A percentile compares a stretch with the other conserved stretches of the same genome.
phyloP scores from a whole-genome alignment of 805 yeast species.

The Kuraishia capsulata region DNA sequence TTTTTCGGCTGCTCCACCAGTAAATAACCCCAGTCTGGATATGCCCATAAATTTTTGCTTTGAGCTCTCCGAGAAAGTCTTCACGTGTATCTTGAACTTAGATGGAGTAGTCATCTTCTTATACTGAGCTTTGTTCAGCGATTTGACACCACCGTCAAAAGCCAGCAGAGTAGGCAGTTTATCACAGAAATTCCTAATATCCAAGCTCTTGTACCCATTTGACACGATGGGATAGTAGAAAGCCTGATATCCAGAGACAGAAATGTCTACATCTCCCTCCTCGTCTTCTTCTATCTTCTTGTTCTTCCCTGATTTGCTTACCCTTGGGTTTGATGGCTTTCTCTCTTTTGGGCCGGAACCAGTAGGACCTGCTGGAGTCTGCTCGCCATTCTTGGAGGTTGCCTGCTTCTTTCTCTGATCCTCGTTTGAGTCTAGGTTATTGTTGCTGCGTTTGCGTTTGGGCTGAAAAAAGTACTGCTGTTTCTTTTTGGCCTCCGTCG shows the following conservation, averaged over 20 bases:
- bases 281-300: conserved; percentile 22
- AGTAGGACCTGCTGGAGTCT: neutral
- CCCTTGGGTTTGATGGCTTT: conserved; percentile 4
- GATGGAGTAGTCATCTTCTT: conserved; percentile 8
- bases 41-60: conserved; percentile 60
- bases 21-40: conserved; percentile 55
- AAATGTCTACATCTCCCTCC: conserved; percentile 35
- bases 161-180: conserved; percentile 15
- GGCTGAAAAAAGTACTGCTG: conserved; percentile 27
- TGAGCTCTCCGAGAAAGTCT: conserved; percentile 47
- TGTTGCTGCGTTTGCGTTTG: conserved; percentile 15
- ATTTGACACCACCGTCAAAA: conserved; percentile 10
- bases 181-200: conserved; percentile 18
- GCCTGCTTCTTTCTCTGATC: conserved; percentile 1
- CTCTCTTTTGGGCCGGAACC: conserved; percentile 3
- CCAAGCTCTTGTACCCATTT: conserved; percentile 33
- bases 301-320: conserved; percentile 1
- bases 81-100: conserved; percentile 27
- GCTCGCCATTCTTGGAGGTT: conserved; percentile 1
- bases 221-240: conserved; percentile 37
- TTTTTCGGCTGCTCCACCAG: conserved; percentile 27
- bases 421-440: neutral
- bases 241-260: conserved; percentile 39
- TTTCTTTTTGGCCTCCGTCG: conserved; percentile 21
- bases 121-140: conserved; percentile 16